Percentiles rank a stretch among this genome's conserved stretches.
Conservation (phyloP, 106 monocot species). For the Cymbidium sinense region DNA sequence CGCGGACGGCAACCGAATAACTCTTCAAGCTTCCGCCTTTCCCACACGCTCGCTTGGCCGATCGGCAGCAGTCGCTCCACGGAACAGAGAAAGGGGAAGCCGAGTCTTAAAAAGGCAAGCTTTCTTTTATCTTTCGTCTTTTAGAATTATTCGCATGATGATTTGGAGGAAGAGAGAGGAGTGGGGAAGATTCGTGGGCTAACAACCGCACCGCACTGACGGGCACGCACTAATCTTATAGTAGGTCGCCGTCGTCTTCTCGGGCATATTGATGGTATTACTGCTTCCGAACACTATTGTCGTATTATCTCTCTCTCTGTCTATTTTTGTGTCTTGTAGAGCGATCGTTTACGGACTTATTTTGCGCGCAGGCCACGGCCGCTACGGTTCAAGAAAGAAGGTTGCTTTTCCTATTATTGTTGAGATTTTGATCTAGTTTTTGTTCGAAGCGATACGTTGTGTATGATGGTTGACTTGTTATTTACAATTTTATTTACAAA, state of each 20-base stretch:
- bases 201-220: not conserved
- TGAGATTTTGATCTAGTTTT: not conserved
- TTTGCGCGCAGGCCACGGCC: not conserved
- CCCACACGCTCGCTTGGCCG: not conserved
- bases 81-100: not conserved
- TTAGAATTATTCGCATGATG: not conserved
- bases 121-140: not conserved
- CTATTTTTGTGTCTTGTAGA: not conserved
- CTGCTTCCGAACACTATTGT: not conserved
- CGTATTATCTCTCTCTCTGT: not conserved
- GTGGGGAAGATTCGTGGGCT: not conserved
- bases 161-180: not conserved
- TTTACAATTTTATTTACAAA: conserved; percentile 2
- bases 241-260: conserved; percentile 1
- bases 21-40: not conserved
- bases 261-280: not conserved
- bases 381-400: not conserved
- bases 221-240: conserved; percentile 2
- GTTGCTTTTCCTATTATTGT: not conserved
- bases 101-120: not conserved
- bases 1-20: not conserved
- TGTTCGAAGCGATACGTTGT: not conserved
- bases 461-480: not conserved
- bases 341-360: not conserved
- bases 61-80: not conserved